Base-by-base conservation (phyloP, 23 red algal species). In the Chondrus crispus region DNA sequence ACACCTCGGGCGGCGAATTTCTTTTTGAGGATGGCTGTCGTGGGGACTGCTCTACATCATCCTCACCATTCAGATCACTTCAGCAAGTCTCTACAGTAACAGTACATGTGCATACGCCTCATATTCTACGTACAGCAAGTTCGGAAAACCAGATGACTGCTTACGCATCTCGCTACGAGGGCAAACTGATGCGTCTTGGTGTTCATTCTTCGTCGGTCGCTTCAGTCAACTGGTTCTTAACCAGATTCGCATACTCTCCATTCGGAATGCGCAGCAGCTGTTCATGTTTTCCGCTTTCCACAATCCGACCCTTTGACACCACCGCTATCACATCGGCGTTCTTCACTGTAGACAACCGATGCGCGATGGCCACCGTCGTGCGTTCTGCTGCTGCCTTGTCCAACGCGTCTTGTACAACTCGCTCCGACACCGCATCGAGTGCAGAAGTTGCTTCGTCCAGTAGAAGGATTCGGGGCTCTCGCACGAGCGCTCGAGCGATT, bases 321-420 rank as follows among this genome's bases (percentile, higher is more conserved):
- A 99, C 97, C 16, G 94, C 90, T 68, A 99, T 99, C 14, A 83
- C 55, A 68, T 96, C 92, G 2, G 97, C 89, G 60, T 93, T 62
- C 69, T 91, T 88, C 22, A 99, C 91, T 19, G 97, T 96, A 39
- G 94, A 95, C 43, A 99, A 80, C 48, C 97, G 90, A 60, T 99
- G 97, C 51, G 97, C 97, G 58, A 99, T 88, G 7, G 95, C 87
- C 30, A 99, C 74, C 39, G 97, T 99, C 28, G 97, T 99, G 2
- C 97, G 93, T 19, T 84, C 93, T 68, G 77, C 58, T 8, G 62
- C 53, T 14, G 87, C 91, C 55, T 81, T 53, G 48, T 84, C 85
- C 48, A 99, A 47, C 5, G 94, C 92, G 2, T 95, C 84, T 62
- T 99, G 97, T 36, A 99, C 94, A 46, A 89, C 92, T n/a, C 81